These are phyloP conservation scores for Lantana camara DNA, from an alignment of 257 asterid species.

Conservation along the genomic window DNA sequence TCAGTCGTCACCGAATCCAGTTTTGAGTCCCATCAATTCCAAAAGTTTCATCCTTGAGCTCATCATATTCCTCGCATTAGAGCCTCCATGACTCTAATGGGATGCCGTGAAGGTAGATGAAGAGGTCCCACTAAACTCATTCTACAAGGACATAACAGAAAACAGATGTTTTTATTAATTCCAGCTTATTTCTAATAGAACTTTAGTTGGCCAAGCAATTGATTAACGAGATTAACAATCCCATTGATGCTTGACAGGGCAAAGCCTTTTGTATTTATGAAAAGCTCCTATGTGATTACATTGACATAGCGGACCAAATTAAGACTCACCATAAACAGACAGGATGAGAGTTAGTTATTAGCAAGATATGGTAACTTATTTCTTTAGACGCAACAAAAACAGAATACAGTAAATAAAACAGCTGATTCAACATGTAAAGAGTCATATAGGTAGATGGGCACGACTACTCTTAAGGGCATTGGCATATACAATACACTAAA, in stretches of 20 bases:
- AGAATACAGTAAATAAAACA: too few species aligned
- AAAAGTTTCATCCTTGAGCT: not conserved
- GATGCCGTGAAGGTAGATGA: conserved; percentile 2
- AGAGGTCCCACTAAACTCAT: conserved; percentile 36
- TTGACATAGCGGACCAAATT: too few species aligned
- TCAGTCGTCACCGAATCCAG: conserved; percentile 21
- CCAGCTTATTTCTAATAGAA: too few species aligned
- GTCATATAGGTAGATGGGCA: too few species aligned
- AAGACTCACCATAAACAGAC: too few species aligned
- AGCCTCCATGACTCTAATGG: conserved; percentile 35
- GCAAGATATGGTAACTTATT: too few species aligned
- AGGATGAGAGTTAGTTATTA: too few species aligned
- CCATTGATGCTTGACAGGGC: conserved; percentile 38
- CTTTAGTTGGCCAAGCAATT: conserved; percentile 2
- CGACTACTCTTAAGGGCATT: too few species aligned
- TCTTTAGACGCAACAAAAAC: too few species aligned
- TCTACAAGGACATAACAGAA: conserved; percentile 40
- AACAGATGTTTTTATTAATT: conserved; percentile 5
- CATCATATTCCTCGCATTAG: conserved; percentile 3
- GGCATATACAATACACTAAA: too few species aligned
- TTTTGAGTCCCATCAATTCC: not conserved
- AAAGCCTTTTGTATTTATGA: conserved; percentile 32
- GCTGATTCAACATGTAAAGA: too few species aligned
- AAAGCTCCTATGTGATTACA: conserved; percentile 18
- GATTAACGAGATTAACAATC: conserved; percentile 36